Conservation (phyloP, 129 eudicot species). For the Glebionis coronaria region DNA sequence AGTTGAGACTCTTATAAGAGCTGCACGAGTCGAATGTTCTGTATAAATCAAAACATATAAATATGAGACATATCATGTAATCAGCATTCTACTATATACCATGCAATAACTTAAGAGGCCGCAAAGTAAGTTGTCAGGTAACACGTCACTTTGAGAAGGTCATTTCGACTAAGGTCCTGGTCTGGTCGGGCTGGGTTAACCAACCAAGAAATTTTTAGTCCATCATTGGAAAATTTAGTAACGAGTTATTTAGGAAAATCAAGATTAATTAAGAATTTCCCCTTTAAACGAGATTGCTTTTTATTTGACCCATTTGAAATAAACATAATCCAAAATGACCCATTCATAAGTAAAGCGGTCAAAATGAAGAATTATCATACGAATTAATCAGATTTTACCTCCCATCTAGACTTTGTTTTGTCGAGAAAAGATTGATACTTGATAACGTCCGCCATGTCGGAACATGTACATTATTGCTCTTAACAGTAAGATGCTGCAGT, state of each 20-base stretch:
- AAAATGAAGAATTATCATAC: neutral
- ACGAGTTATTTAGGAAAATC: no score
- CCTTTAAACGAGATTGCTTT: neutral
- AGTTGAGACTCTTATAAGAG: constrained; percentile 22
- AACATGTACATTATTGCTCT: constrained; percentile 28
- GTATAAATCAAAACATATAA: constrained; percentile 18
- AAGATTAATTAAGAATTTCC: no score
- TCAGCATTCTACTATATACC: neutral
- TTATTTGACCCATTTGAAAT: neutral
- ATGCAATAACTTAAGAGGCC: neutral
- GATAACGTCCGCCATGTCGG: constrained; percentile 21
- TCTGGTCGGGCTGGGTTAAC: neutral
- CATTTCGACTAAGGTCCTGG: neutral
- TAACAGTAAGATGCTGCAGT: constrained; percentile 30
- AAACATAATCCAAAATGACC: neutral
- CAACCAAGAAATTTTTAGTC: neutral
- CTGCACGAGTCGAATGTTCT: constrained; percentile 33
- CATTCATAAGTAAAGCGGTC: neutral
- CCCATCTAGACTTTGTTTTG: constrained; percentile 12
- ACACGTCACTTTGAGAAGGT: neutral
- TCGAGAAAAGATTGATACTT: constrained; percentile 24
- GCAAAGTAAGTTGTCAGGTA: no score
- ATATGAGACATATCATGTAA: constrained; percentile 7
- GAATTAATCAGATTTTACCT: constrained; percentile 34
- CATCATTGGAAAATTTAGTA: neutral